Base-by-base conservation (phyloP, 768 basidiomycete species). In the Lactarius deliciosus region DNA sequence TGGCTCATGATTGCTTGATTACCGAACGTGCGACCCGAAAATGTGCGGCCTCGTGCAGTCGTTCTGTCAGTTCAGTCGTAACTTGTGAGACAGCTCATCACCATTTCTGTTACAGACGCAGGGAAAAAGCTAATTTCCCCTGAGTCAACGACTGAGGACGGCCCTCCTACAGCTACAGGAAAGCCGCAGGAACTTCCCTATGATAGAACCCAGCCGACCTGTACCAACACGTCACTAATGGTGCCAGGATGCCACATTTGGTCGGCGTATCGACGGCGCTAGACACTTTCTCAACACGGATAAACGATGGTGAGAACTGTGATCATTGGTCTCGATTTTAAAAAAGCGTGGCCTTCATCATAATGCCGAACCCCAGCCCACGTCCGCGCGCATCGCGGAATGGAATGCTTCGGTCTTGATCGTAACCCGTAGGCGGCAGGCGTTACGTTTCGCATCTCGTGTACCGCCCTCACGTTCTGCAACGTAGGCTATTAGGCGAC, bases 1-100 rank as follows among this genome's bases (percentile, higher is more conserved):
- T 62, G 61, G 61, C 11, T 10, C 6, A 36, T 61, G 60, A 60
- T n/a, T 34, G 11, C 6, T 25, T 61, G 60, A 60, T 22, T 30
- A 32, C 55, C 32, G 11, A 20, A 28, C 18, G 41, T 60, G 3
- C 34, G 34, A 47, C 20, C n/a, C 25, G 20, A 47, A n/a, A 28
- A 47, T 18, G 40, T 15, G 30, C 43, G 1, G 57, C 30, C 30
- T 50, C 30, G 32, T 56, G 55, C 30, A 56, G 28, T 20, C 57
- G n/a, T 22, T 8, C 22, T 25, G 57, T 58, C 38, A 58, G 3
- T 22, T 15, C 10, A 25, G 57, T 38, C 57, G 57, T 58, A 58
- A 58, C 34, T 50, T n/a, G 22, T 53, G 15, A 25, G 50, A 53
- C 22, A 28, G 28, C 7, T 9, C 28, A 20, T 28, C 55, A 57